Base-by-base conservation (phyloP, 108 stramenopile species). In the Cyclotella cryptica region DNA sequence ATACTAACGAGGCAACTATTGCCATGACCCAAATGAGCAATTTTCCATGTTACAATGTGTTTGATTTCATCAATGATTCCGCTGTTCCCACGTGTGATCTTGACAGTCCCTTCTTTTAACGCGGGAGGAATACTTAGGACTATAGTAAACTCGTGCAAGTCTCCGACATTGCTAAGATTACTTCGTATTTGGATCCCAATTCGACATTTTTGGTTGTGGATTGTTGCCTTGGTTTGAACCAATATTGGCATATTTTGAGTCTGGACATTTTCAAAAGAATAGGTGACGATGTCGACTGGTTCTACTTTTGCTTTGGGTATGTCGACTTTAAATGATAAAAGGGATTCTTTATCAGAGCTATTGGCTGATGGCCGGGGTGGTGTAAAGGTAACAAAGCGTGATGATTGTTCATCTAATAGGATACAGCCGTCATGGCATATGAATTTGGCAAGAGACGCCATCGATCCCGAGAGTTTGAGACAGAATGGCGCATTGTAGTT, bases 141-240 rank as follows among this genome's bases (percentile, higher is more conserved):
- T 28, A 94, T 84, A 14, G 86, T 77, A 59, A 92, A 88, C 29
- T 92, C 81, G 12, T 54, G 51, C 69, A 94, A 41, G 69, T 90
- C 84, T 7, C 87, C 89, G n/a, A 61, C 45, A 69, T 94, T 94
- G 17, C 80, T 75, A 27, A 94, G 66, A 61, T 92, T 92, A 41
- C 87, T 87, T 45, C 93, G 89, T 17, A 94, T 87, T 85, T 94
- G 93, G n/a, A 92, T 68, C 1, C 87, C 85, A 18, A 93, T 64
- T 43, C 89, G 83, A 62, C 86, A 70, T 10, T 62, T 84, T 43
- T 69, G 49, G n/a, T 72, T 85, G 0, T 84, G 69, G 17, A 88
- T 53, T 3, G 84, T 81, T 15, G 88, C 83, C 74, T 90, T 90
- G 29, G 86, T 82, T 80, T 93, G 90, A 35, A 88, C 65, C 15